Percentiles rank a stretch among this genome's conserved stretches.
Evolutionary conservation across 495 filamentous ascomycete genomes (phyloP).

Genomic region (Hyaloscypha variabilis): DNA sequence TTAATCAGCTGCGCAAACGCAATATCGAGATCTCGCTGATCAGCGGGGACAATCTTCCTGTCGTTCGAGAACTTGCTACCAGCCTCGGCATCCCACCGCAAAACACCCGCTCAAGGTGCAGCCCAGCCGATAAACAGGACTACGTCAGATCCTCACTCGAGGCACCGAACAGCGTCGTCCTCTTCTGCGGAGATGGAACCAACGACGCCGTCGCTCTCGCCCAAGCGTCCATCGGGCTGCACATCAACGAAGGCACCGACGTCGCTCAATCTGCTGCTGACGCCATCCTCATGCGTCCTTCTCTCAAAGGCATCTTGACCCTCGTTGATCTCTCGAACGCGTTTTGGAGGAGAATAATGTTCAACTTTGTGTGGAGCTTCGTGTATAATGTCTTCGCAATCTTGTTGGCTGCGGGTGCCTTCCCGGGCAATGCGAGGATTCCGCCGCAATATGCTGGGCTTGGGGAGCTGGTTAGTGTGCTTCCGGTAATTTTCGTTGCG

Average conservation of each 20-base stretch:
- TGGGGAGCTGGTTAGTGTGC: constrained; percentile 76
- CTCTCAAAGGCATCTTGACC: constrained; percentile 57
- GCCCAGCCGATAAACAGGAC: constrained; percentile 62
- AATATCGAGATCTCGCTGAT: constrained; percentile 63
- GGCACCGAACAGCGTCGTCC: constrained; percentile 35
- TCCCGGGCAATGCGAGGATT: constrained; percentile 56
- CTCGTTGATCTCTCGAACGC: constrained; percentile 60
- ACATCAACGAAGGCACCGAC: constrained; percentile 64
- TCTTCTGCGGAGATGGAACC: constrained; percentile 80
- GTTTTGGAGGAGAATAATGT: constrained; percentile 52
- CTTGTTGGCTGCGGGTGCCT: constrained; percentile 69
- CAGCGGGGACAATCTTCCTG: constrained; percentile 68
- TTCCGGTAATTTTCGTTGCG: constrained; percentile 70
- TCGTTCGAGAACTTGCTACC: constrained; percentile 57
- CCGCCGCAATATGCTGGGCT: constrained; percentile 74
- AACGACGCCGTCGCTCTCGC: constrained; percentile 80
- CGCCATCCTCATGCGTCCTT: constrained; percentile 63
- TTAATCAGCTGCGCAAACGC: constrained; percentile 55
- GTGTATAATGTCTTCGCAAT: constrained; percentile 77
- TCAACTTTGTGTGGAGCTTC: constrained; percentile 76
- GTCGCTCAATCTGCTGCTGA: constrained; percentile 71
- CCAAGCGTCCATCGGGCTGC: constrained; percentile 72
- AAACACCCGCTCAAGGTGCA: constrained; percentile 52
- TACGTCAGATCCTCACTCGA: constrained; percentile 54
- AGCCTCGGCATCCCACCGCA: constrained; percentile 51